Conservation (phyloP, 1,284 basidiomycete genomes). For the Moesziomyces globuligerus region DNA sequence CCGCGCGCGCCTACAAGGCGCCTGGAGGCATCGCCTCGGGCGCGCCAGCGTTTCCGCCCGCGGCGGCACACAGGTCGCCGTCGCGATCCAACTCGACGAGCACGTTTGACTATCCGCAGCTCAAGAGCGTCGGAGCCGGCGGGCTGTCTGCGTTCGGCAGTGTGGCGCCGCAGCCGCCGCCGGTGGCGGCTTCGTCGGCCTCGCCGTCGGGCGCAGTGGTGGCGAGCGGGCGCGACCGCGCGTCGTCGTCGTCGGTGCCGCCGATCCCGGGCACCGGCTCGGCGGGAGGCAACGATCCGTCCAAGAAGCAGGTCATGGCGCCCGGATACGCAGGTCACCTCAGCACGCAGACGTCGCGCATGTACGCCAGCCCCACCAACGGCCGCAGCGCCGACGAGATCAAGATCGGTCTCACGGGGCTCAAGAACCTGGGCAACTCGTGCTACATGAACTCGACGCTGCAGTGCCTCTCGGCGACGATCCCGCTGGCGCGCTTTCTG, state of each 20-base stretch:
- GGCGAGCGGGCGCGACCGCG: slow-evolving; percentile 12
- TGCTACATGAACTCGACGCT: slow-evolving; percentile 68
- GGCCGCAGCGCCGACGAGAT: slow-evolving; percentile 45
- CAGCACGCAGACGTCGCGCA: slow-evolving; percentile 29
- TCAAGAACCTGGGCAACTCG: slow-evolving; percentile 66
- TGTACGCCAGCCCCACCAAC: slow-evolving; percentile 34
- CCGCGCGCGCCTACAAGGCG: slow-evolving; percentile 54
- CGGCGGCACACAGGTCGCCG: slow-evolving; percentile 33
- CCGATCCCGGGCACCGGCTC: slow-evolving; percentile 26
- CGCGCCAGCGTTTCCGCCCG: slow-evolving; percentile 50
- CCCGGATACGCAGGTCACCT: slow-evolving; percentile 41
- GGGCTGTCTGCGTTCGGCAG: slow-evolving; percentile 34
- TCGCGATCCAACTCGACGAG: slow-evolving; percentile 37
- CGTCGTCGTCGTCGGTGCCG: slow-evolving; percentile 7
- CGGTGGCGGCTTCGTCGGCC: slow-evolving; percentile 39
- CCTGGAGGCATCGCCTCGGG: slow-evolving; percentile 17
- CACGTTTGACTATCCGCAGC: slow-evolving; percentile 58
- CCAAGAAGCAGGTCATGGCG: slow-evolving; percentile 42
- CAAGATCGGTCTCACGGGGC: slow-evolving; percentile 62
- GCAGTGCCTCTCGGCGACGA: slow-evolving; percentile 64
- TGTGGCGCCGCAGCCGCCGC: slow-evolving; percentile 41
- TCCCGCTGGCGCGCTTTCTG: slow-evolving; percentile 61
- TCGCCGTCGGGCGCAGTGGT: slow-evolving; percentile 18
- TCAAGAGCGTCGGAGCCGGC: slow-evolving; percentile 26
- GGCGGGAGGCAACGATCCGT: slow-evolving; percentile 37